Base-by-base conservation (phyloP, 2,329 filamentous ascomycete species). In the Exophiala mesophila region DNA sequence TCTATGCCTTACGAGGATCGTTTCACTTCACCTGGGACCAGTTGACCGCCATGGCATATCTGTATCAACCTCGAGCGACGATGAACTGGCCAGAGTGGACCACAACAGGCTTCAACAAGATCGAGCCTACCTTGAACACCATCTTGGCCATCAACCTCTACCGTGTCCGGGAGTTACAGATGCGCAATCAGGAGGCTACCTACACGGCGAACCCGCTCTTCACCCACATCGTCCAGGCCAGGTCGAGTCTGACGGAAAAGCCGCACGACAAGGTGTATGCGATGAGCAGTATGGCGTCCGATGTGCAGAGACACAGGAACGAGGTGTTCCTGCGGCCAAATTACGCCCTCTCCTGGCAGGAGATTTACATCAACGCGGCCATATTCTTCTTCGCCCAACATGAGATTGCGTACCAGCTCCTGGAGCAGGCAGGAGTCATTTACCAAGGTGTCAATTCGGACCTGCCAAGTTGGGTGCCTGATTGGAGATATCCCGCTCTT, bases 251-350 rank as follows among this genome's bases (percentile, higher is more conserved):
- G 39, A 24, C 40, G 34, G 21, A 42, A 39, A 32, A 47, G 20
- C 45, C 45, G 8, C 36, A 39, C 18, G 45, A 47, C 36, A 47
- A 47, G 41, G 41, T 47, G 3, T 47, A 24, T 26, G 45, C 45
- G 17, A 36, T 47, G 16, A 34, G 41, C 30, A 44, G 39, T 21
- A 47, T 47, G 13, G 45, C 41, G 15, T 35, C 45, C 3, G 45
- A 47, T 36, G 17, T 44, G 24, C n/a, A 20, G 4, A 6, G 23
- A 12, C 6, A 12, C 23, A 16, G 23, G 13, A 16, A 47, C 10
- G 45, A 47, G 13, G 38, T 34, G 40, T 40, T 35, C 4, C 41
- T 36, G 8, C 36, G 39, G 17, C 45, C 45, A 8, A 39, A 47
- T 32, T 47, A 47, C 24, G 16, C 18, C 18, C 37, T 39, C 2